These are phyloP conservation scores for Neurospora sp. DNA, from an alignment of 495 filamentous ascomycete species.

Conservation along the genomic window DNA sequence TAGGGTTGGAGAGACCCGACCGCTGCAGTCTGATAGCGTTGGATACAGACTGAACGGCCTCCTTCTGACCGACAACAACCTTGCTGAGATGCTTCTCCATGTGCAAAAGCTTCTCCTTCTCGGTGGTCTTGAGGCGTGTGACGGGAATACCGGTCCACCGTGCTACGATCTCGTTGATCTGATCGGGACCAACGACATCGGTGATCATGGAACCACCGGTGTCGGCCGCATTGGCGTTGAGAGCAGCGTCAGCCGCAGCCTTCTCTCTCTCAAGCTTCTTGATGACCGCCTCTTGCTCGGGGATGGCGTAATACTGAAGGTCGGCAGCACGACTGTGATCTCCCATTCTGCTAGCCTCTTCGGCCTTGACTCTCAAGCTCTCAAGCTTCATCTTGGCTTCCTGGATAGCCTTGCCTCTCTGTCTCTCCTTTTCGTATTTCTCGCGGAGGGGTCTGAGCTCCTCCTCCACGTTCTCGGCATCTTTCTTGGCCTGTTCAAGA, in stretches of 20 bases:
- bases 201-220: constrained; percentile 63
- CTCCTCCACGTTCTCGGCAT: constrained; percentile 84
- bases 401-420: constrained; percentile 80
- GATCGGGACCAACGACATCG: constrained; percentile 89
- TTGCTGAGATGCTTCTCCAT: constrained; percentile 83
- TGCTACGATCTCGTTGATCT: constrained; percentile 97
- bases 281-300: constrained; percentile 76
- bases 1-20: constrained; percentile 87
- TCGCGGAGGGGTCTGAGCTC: constrained; percentile 85
- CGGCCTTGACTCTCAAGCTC: constrained; percentile 72
- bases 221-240: constrained; percentile 49
- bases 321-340: constrained; percentile 79
- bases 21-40: constrained; percentile 93
- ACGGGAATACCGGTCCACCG: constrained; percentile 96
- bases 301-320: constrained; percentile 93
- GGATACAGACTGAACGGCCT: constrained; percentile 87
- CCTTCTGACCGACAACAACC: constrained; percentile 84
- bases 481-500: constrained; percentile 70
- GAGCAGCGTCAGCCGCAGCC: constrained; percentile 61
- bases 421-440: constrained; percentile 89
- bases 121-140: constrained; percentile 81
- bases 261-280: constrained; percentile 73
- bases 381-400: constrained; percentile 96
- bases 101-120: constrained; percentile 91
- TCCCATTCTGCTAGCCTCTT: constrained; percentile 78